Conservation (phyloP, 441 rosid species). For the Populus hybrid region DNA sequence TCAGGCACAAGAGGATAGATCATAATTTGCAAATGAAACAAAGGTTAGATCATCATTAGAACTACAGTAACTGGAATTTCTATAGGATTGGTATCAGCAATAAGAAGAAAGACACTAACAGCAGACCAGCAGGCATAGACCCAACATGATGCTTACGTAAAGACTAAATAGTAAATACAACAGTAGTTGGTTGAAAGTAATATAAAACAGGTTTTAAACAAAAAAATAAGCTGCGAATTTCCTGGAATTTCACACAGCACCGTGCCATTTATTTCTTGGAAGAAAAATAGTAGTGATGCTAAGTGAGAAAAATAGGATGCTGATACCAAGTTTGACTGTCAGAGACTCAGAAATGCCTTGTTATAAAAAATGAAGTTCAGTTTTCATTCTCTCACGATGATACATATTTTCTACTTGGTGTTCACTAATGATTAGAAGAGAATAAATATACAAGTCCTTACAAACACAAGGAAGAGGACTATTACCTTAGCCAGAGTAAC, state of each 20-base stretch:
- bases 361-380: not conserved
- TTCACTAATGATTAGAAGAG: not conserved
- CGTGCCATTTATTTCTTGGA: not conserved
- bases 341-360: not conserved
- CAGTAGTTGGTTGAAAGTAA: not conserved
- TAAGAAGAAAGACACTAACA: not conserved
- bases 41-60: not conserved
- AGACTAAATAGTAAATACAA: not conserved
- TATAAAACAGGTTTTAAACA: not conserved
- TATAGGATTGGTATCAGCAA: not conserved
- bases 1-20: not conserved
- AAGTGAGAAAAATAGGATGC: not conserved
- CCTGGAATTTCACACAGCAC: not conserved
- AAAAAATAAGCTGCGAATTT: not conserved
- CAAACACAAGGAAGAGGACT: not conserved
- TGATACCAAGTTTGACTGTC: not conserved
- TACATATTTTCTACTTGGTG: not conserved
- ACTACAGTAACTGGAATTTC: not conserved
- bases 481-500: slow-evolving; percentile 89
- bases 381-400: not conserved
- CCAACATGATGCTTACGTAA: not conserved
- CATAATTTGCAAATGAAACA: not conserved
- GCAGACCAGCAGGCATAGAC: not conserved
- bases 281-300: not conserved
- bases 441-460: slow-evolving; percentile 3